Evolutionary conservation across 1,139 yeast genomes (phyloP).

Genomic region (Protomyces inouyei): DNA sequence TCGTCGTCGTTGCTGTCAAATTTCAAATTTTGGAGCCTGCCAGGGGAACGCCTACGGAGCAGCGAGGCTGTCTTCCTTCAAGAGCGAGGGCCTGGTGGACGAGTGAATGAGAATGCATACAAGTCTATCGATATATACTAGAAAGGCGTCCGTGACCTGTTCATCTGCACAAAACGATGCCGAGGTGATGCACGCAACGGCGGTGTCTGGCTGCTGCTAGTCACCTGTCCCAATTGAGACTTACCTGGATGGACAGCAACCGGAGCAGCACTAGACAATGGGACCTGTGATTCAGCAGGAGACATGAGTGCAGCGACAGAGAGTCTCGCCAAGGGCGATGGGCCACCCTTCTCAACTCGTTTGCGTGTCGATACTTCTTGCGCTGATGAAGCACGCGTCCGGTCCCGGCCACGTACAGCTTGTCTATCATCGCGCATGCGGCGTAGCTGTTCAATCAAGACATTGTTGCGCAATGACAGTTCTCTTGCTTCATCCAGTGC

Average conservation of each 20-base stretch:
- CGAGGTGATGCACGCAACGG: not conserved
- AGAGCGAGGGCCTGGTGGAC: too few species aligned
- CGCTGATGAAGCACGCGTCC: slow-evolving; percentile 17
- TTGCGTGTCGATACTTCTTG: slow-evolving; percentile 14
- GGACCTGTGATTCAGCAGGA: not conserved
- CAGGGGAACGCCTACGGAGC: too few species aligned
- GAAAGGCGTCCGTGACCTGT: not conserved
- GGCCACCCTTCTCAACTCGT: slow-evolving; percentile 18
- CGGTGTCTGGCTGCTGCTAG: not conserved
- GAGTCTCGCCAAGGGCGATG: slow-evolving; percentile 2
- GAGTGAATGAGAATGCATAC: too few species aligned
- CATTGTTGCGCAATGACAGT: slow-evolving; percentile 10
- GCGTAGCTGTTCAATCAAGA: slow-evolving; percentile 17
- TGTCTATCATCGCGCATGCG: slow-evolving; percentile 15
- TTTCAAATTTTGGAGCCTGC: too few species aligned
- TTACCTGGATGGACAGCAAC: not conserved
- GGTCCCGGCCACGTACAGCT: slow-evolving; percentile 10
- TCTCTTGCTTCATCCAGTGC: slow-evolving; percentile 12
- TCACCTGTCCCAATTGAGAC: not conserved
- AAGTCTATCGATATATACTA: not conserved
- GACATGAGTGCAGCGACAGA: slow-evolving; percentile 23
- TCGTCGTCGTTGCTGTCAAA: too few species aligned
- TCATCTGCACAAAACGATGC: not conserved
- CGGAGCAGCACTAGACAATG: not conserved
- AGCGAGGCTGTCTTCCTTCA: too few species aligned